A percentile compares a stretch with the other conserved stretches of the same genome.
Evolutionary conservation across 495 filamentous ascomycete genomes (phyloP).

Genomic region (Neurospora cerealis): DNA sequence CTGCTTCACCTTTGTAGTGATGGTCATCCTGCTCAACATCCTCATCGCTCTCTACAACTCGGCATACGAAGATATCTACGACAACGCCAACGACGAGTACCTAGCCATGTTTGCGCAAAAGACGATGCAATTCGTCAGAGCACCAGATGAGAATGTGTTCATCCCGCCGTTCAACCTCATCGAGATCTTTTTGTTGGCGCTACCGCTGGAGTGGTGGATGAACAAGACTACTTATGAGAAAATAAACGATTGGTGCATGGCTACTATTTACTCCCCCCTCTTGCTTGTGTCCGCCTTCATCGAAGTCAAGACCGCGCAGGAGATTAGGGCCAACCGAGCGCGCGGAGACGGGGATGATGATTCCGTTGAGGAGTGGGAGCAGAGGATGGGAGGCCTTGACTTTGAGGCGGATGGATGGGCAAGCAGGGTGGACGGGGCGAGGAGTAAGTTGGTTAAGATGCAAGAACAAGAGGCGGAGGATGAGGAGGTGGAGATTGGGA

Average conservation of each 20-base stretch:
- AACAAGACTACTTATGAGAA: conserved; percentile 53
- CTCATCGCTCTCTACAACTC: conserved; percentile 95
- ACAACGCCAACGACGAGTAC: conserved; percentile 89
- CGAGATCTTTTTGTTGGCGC: conserved; percentile 67
- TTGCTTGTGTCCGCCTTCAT: conserved; percentile 68
- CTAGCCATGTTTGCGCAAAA: conserved; percentile 84
- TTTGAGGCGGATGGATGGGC: conserved; percentile 75
- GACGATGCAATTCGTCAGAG: conserved; percentile 91
- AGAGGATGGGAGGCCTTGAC: conserved; percentile 59
- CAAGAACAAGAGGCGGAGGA: not conserved
- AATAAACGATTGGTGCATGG: conserved; percentile 84
- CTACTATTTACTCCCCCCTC: conserved; percentile 71
- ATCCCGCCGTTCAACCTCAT: conserved; percentile 93
- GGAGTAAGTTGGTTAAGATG: conserved; percentile 50
- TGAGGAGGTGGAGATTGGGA: conserved; percentile 48
- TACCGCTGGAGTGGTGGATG: conserved; percentile 97
- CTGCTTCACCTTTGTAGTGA: conserved; percentile 92
- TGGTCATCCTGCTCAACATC: conserved; percentile 85
- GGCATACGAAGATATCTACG: conserved; percentile 92
- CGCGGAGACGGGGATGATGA: conserved; percentile 88
- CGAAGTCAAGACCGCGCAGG: conserved; percentile 59
- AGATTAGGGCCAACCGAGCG: conserved; percentile 60
- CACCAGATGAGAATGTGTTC: conserved; percentile 96
- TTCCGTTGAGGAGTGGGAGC: conserved; percentile 84
- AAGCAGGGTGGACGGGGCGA: conserved; percentile 60